phyloP scores from a whole-genome alignment of 2,329 filamentous ascomycete species.

The Cordyceps fumosorosea region DNA sequence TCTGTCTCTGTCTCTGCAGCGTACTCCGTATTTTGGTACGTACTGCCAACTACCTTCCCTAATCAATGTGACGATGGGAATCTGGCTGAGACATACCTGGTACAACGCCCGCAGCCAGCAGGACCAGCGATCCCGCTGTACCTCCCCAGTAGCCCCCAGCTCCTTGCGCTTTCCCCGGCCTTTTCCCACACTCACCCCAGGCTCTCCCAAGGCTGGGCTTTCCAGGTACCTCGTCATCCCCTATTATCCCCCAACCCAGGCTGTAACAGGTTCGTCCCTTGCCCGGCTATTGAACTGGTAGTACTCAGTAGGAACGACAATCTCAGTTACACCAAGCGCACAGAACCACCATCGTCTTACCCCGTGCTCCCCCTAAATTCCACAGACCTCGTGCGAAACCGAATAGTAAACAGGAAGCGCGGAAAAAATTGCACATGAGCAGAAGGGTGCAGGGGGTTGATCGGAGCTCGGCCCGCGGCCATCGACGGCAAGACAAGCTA shows the following conservation, averaged over 20 bases:
- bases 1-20: neutral
- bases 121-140: neutral
- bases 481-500: neutral
- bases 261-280: neutral
- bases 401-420: neutral
- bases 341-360: conserved; percentile 1
- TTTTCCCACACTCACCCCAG: neutral
- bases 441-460: neutral
- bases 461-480: conserved; percentile 11
- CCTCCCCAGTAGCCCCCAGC: neutral
- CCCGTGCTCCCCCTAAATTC: neutral
- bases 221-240: too few relatives aligned
- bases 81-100: conserved; percentile 1
- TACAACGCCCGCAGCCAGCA: neutral
- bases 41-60: neutral
- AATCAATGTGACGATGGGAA: neutral
- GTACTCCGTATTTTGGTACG: neutral
- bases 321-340: neutral
- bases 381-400: neutral
- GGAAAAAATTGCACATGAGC: neutral
- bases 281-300: neutral
- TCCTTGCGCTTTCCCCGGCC: neutral
- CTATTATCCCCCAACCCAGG: too few relatives aligned
- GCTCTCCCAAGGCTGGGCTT: neutral
- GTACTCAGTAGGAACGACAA: neutral